Conservation (phyloP, 192 early-diverging fungal species). For the Coemansia sp. region DNA sequence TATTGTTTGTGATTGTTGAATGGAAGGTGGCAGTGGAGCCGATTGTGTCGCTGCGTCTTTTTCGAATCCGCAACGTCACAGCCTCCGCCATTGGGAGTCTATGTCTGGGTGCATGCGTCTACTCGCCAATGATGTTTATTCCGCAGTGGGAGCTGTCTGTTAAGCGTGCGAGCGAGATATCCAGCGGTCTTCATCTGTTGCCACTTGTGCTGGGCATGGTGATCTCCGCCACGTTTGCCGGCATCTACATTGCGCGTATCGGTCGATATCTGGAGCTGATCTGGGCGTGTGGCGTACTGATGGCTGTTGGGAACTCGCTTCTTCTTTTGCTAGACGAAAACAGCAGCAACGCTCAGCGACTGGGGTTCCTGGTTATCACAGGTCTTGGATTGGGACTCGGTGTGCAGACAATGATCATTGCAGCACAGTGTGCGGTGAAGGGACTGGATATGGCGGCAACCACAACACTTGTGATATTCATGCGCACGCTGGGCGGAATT, state of each 20-base stretch:
- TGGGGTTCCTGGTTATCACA: slow-evolving; percentile 65
- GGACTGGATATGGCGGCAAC: slow-evolving; percentile 65
- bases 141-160: slow-evolving; percentile 65
- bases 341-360: slow-evolving; percentile 56
- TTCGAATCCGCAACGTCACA: slow-evolving; percentile 56
- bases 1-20: slow-evolving; percentile 60
- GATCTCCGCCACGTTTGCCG: slow-evolving; percentile 63
- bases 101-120: slow-evolving; percentile 51
- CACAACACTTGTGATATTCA: slow-evolving; percentile 66
- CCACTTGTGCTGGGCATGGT: slow-evolving; percentile 74
- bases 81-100: slow-evolving; percentile 34
- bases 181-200: slow-evolving; percentile 72
- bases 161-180: slow-evolving; percentile 59
- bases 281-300: slow-evolving; percentile 63
- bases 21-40: slow-evolving; percentile 68
- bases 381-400: slow-evolving; percentile 79
- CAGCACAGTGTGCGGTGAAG: slow-evolving; percentile 66
- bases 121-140: slow-evolving; percentile 64
- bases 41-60: slow-evolving; percentile 52
- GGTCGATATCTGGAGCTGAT: slow-evolving; percentile 66
- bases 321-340: slow-evolving; percentile 57
- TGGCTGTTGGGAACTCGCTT: slow-evolving; percentile 66
- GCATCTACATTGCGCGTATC: slow-evolving; percentile 58
- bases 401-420: slow-evolving; percentile 72
- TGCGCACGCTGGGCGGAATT: slow-evolving; percentile 64